Evolutionary conservation across 441 rosid species (phyloP), one percentile per base, ranked within the genome.

Genomic region (California macrophylla): DNA sequence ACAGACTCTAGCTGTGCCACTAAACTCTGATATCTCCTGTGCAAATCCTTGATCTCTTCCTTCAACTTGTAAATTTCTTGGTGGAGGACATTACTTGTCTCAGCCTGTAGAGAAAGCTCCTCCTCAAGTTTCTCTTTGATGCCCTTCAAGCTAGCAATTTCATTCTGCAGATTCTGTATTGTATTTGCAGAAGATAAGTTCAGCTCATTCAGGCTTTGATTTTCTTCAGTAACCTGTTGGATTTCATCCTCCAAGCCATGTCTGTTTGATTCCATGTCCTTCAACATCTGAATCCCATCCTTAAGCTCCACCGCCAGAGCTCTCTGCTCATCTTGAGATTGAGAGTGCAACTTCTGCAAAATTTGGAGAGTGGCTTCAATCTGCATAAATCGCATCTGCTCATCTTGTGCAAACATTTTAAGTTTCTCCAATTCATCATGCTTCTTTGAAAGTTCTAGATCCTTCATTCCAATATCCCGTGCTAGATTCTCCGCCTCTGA

Each of bases 371-470:
- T 77, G 60, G 81, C 83, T 83, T 83, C 91, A 23, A 88, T 82
- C 69, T 91, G 80, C 69, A 77, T 47, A 76, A 91, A 85, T 32
- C 73, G 86, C 42, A 82, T 81, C 23, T 85, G 82, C 76, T 89
- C 94, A 56, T 85, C 86, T 71, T 84, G 82, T 77, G 89, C 73
- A 29, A 77, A 71, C 75, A 56, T 60, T 78, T 88, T 89, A 77
- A 92, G 86, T 66, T 82, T 86, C 80, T 78, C 87, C 78, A 92
- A 68, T 74, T 90, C 87, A 9, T 71, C 79, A 66, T 86, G 86
- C 83, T 87, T 90, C 78, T 80, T 79, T 20, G 70, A 72, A 60
- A 92, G 92, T 80, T 92, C 85, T 75, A 75, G 83, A 82, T 95
- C 97, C 76, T 91, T 92, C 67, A 66, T 67, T 68, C 85, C 84